Conservation (phyloP, 2,329 filamentous ascomycete species). For the Cryphonectria carpinicola region DNA sequence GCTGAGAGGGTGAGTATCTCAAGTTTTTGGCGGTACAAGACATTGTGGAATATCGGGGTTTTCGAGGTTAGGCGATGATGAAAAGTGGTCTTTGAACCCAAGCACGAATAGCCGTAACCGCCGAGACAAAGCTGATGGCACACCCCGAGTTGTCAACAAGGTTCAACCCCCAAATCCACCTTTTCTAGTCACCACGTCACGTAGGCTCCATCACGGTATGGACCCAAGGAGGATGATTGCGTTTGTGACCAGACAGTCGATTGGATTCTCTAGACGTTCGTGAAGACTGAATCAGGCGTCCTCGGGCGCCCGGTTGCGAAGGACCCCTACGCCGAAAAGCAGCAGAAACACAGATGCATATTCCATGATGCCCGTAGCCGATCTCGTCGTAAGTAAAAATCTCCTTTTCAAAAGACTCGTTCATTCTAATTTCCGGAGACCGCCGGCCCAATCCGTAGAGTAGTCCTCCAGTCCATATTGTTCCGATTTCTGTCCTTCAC, state of each 20-base stretch:
- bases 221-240: too few relatives aligned
- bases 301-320: conserved; percentile 26
- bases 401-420: conserved; percentile 18
- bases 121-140: not conserved
- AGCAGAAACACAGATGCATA: conserved; percentile 28
- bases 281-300: conserved; percentile 26
- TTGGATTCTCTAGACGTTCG: conserved; percentile 30
- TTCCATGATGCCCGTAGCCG: conserved; percentile 27
- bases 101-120: not conserved
- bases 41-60: not conserved
- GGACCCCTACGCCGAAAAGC: conserved; percentile 26
- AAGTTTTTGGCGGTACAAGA: too few relatives aligned
- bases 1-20: not conserved
- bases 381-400: conserved; percentile 15
- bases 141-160: not conserved
- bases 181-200: not conserved
- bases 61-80: not conserved
- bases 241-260: conserved; percentile 26
- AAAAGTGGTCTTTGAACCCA: not conserved
- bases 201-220: not conserved
- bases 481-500: conserved; percentile 23
- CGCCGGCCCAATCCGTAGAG: conserved; percentile 16
- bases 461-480: conserved; percentile 25
- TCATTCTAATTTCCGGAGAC: conserved; percentile 24
- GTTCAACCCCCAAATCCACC: not conserved